phyloP scores from a whole-genome alignment of 1,139 yeast genomes.

The Yamadazyma epiphylla region DNA sequence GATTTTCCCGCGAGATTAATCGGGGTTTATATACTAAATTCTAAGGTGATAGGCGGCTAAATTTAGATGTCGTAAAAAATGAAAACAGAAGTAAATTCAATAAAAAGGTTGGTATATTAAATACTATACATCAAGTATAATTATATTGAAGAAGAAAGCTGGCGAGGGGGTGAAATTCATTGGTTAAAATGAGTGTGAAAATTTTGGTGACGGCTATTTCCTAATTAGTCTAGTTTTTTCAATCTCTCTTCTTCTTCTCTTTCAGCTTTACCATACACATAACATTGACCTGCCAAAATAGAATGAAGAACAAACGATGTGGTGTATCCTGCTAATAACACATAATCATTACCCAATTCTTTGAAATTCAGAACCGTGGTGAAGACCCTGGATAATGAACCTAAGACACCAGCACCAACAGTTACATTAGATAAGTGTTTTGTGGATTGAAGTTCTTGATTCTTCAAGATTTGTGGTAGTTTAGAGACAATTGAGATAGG shows the following conservation, averaged over 20 bases:
- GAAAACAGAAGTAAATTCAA: too few relatives aligned
- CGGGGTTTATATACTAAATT: too few relatives aligned
- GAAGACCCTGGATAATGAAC: conserved; percentile 54
- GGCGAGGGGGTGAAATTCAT: too few relatives aligned
- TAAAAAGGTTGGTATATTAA: too few relatives aligned
- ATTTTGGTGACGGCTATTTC: too few relatives aligned
- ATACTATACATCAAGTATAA: too few relatives aligned
- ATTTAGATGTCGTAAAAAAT: too few relatives aligned
- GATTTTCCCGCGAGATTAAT: too few relatives aligned
- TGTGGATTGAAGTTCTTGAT: conserved; percentile 47
- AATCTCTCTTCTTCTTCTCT: conserved; percentile 5
- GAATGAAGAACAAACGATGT: conserved; percentile 32
- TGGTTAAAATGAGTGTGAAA: too few relatives aligned
- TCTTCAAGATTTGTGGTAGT: conserved; percentile 52
- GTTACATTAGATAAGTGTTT: conserved; percentile 53
- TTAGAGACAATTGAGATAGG: conserved; percentile 53
- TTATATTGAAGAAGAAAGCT: too few relatives aligned
- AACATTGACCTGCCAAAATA: conserved; percentile 31
- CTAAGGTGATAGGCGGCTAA: too few relatives aligned
- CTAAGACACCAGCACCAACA: conserved; percentile 52
- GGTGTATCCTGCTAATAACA: conserved; percentile 33
- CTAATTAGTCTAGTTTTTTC: too few relatives aligned
- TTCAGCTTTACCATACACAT: conserved; percentile 19
- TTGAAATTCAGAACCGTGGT: conserved; percentile 44
- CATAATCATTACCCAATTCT: conserved; percentile 23